These are phyloP conservation scores for Psilocybe cubensis DNA, from an alignment of 768 basidiomycete genomes.

Conservation along the genomic window DNA sequence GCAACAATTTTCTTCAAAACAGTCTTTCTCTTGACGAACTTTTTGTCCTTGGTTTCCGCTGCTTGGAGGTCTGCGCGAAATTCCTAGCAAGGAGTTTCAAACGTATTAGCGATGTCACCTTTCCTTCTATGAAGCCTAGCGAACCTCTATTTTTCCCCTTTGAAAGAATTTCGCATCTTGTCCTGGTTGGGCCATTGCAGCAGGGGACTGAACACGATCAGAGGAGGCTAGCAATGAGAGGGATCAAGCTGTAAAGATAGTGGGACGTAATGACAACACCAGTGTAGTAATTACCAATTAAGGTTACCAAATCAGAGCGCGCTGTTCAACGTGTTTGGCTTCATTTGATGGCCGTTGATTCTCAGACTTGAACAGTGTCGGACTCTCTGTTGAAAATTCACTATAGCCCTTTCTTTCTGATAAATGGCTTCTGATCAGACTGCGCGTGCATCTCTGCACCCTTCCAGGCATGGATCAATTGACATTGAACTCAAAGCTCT, in stretches of 20 bases:
- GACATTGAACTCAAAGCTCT: constrained; percentile 66
- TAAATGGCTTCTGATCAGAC: constrained; percentile 15
- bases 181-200: constrained; percentile 57
- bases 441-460: constrained; percentile 30
- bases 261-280: not conserved
- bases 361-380: not conserved
- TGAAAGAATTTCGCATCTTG: constrained; percentile 94
- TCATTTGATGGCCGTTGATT: not conserved
- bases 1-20: constrained; percentile 97
- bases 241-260: not conserved
- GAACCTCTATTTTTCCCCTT: constrained; percentile 89
- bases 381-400: not conserved
- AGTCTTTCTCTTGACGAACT: constrained; percentile 90
- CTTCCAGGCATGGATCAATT: constrained; percentile 39
- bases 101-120: not conserved
- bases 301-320: not conserved
- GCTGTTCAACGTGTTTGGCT: constrained; percentile 12
- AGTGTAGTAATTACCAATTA: not conserved
- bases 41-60: constrained; percentile 96
- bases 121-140: constrained; percentile 7
- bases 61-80: constrained; percentile 91
- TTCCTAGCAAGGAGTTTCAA: constrained; percentile 66
- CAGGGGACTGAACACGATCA: not conserved
- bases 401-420: not conserved
- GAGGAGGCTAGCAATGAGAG: not conserved